Conservation (phyloP, 2,329 filamentous ascomycete species). For the Macrophomina tecta region DNA sequence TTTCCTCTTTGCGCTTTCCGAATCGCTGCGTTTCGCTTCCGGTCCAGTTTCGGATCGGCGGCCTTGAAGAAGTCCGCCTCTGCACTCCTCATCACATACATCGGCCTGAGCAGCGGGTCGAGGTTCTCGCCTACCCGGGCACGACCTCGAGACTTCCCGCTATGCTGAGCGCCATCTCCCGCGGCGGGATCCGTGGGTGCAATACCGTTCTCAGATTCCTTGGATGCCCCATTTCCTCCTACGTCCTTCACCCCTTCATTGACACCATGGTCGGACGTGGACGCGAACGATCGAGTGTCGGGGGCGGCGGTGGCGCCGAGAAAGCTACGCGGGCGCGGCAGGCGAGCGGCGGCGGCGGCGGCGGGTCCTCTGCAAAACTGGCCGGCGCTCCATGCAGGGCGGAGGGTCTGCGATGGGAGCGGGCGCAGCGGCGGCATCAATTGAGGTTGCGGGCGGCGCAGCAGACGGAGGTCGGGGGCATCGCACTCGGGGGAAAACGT, state of each 20-base stretch:
- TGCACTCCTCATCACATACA: too few relatives aligned
- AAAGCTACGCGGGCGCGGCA: conserved; percentile 4
- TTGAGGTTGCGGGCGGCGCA: conserved; percentile 31
- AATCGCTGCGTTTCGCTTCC: too few relatives aligned
- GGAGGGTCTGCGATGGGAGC: conserved; percentile 51
- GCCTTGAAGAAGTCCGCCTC: too few relatives aligned
- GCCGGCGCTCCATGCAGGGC: conserved; percentile 45
- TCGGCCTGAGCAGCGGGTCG: too few relatives aligned
- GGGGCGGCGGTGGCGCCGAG: not conserved
- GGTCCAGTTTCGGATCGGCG: too few relatives aligned
- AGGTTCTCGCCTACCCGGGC: too few relatives aligned
- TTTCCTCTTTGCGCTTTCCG: too few relatives aligned
- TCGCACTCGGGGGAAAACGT: not conserved
- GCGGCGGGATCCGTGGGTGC: too few relatives aligned
- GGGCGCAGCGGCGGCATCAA: conserved; percentile 54
- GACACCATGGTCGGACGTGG: not conserved
- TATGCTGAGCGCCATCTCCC: not conserved
- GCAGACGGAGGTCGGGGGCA: conserved; percentile 3
- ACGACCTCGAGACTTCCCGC: too few relatives aligned
- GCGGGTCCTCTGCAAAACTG: conserved; percentile 34
- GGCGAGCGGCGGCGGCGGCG: not conserved
- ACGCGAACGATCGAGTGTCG: conserved; percentile 3
- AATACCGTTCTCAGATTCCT: not conserved
- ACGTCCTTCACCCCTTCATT: not conserved
- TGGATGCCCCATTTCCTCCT: not conserved